A percentile compares a stretch with the other conserved stretches of the same genome.
phyloP scores from a whole-genome alignment of 805 yeast genomes.

The Candida taoyuanica region DNA sequence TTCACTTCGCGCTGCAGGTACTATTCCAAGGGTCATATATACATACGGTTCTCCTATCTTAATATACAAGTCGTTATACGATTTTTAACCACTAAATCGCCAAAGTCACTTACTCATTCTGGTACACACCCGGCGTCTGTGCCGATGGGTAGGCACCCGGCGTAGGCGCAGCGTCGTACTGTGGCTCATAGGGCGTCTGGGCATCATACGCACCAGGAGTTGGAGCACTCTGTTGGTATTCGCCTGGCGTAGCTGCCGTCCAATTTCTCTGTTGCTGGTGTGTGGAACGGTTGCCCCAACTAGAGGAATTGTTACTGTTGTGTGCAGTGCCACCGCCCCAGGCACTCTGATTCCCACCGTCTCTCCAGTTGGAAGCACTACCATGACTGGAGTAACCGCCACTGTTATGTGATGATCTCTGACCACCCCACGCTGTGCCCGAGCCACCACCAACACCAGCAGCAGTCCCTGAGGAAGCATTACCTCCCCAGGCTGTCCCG shows the following conservation, averaged over 20 bases:
- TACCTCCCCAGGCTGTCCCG: constrained; percentile 41
- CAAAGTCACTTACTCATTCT: background rate
- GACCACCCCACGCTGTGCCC: constrained; percentile 38
- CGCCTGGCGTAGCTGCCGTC: constrained; percentile 30
- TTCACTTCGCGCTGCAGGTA: too few species aligned
- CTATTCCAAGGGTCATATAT: too few species aligned
- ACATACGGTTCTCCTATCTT: too few species aligned
- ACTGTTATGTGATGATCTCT: background rate
- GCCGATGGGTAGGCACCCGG: constrained; percentile 15
- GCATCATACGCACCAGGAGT: constrained; percentile 35
- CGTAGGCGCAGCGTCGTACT: constrained; percentile 9
- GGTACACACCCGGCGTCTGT: constrained; percentile 9
- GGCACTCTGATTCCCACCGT: constrained; percentile 7
- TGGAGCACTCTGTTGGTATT: constrained; percentile 29
- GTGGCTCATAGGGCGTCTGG: constrained; percentile 12
- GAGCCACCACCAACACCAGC: constrained; percentile 32
- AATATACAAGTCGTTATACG: background rate
- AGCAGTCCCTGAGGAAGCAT: constrained; percentile 32
- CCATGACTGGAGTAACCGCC: constrained; percentile 5
- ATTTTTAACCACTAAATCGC: background rate
- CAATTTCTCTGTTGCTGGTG: constrained; percentile 17
- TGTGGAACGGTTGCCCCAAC: constrained; percentile 32
- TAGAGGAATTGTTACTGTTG: constrained; percentile 1
- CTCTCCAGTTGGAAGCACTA: constrained; percentile 1
- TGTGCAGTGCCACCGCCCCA: constrained; percentile 9